Percentiles rank a stretch among this genome's conserved stretches.
phyloP scores from a whole-genome alignment of 805 yeast genomes.

The Saccharomyces paradoxus region DNA sequence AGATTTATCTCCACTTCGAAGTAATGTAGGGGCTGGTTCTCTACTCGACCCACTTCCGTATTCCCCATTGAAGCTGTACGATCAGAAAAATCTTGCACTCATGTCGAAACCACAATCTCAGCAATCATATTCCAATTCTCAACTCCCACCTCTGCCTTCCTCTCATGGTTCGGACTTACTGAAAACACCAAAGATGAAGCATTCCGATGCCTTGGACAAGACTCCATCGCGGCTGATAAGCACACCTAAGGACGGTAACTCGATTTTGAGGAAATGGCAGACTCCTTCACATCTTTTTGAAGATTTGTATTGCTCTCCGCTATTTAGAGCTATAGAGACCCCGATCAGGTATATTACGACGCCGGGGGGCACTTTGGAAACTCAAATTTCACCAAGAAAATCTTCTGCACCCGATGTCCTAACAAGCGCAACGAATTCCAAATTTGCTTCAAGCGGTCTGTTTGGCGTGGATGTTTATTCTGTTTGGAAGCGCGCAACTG shows the following conservation, averaged over 20 bases:
- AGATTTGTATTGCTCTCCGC: slow-evolving; percentile 28
- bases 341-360: slow-evolving; percentile 13
- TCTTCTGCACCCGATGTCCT: slow-evolving; percentile 6
- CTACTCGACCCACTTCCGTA: background rate
- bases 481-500: slow-evolving; percentile 29
- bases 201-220: slow-evolving; percentile 12
- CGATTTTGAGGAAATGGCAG: slow-evolving; percentile 25
- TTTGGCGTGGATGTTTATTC: slow-evolving; percentile 32
- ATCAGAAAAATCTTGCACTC: slow-evolving; percentile 2
- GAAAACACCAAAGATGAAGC: slow-evolving; percentile 19
- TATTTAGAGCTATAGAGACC: slow-evolving; percentile 21
- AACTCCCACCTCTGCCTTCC: background rate
- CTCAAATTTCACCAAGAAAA: slow-evolving; percentile 12
- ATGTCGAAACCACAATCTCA: slow-evolving; percentile 6
- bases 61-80: background rate
- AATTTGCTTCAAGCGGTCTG: slow-evolving; percentile 23
- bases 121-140: slow-evolving; percentile 1
- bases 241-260: slow-evolving; percentile 21
- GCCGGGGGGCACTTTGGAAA: slow-evolving; percentile 11
- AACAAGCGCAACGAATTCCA: slow-evolving; percentile 11
- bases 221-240: slow-evolving; percentile 18
- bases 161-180: slow-evolving; percentile 7
- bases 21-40: slow-evolving; percentile 1
- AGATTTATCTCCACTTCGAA: slow-evolving; percentile 21
- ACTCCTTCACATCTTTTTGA: slow-evolving; percentile 30